Base-by-base conservation (phyloP, 2,329 filamentous ascomycete genomes). In the Pseudogymnoascus sp. region DNA sequence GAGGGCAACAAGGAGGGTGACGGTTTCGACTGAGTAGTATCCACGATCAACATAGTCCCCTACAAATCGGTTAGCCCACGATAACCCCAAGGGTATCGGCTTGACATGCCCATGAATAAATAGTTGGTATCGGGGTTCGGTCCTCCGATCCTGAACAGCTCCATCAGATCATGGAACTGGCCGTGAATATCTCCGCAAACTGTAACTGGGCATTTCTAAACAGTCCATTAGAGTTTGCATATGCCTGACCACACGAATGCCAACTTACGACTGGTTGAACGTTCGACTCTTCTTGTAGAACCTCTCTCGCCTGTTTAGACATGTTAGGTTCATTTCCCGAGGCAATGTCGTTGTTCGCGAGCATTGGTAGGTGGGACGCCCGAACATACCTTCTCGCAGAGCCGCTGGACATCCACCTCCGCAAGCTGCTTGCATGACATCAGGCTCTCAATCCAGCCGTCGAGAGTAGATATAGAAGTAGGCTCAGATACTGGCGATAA, bases 381-480 rank as follows among this genome's bases (percentile, higher is more conserved):
- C 30, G 65, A 66, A 74, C 84, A 71, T 77, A 95, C 92, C 87
- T 96, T 95, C 74, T 97, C 94, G 80, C 94, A 99, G 72, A 99
- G 84, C 74, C 92, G 87, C 78, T 95, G 90, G 64, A 99, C 94
- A 73, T 99, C 94, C 66, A 83, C 81, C 79, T 99, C 94, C 63
- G 89, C 85, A 75, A 99, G 82, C 82, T 97, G 94, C 80, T 99
- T 99, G 88, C 94, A 99, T 72, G 78, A 85, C 92, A 99, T 97
- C 76, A 99, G 81, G 78, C 83, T 92, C 81, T 96, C 92, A 73
- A 99, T 97, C 94, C 94, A 99, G 71, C 92, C 91, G 74, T 99
- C 94, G 65, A 99, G 82, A 63, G 90, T 96, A 63, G 89, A 85
- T 78, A 96, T 94, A 67, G 91, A 90, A 63, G 92, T 86, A 60